Base-by-base conservation (phyloP, 2,329 filamentous ascomycete genomes). In the Cytospora piceicola region DNA sequence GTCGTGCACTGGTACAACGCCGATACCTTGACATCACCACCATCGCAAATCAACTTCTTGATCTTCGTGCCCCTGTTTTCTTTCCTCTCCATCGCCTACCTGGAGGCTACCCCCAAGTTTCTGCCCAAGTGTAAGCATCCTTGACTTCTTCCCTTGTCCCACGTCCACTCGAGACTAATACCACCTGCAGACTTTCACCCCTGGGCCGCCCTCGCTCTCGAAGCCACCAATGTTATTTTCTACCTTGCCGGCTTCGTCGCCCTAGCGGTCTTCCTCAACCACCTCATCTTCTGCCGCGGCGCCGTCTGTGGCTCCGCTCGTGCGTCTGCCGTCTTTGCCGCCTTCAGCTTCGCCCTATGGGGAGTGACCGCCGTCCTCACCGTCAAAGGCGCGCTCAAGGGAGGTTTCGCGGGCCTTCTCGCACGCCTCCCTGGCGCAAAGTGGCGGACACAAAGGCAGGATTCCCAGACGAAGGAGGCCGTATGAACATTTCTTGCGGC, bases 221-320 rank as follows among this genome's bases (percentile, higher is more conserved):
- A 88, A 70, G 71, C 77, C 39, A 63, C 79, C 70, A 88, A 87
- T 73, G 77, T 80, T 5, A 68, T 87, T 64, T 83, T 88, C 72
- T 87, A 86, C 77, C 85, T 88, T 73, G 78, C 80, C 24, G 85
- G 85, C 64, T 88, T 88, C 76, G 80, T 87, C 70, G 84, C 84
- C 12, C 79, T 88, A 24, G 78, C 83, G 53, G 80, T 84, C 68
- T 88, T 87, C 76, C 81, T 89, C 69, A 77, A 80, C 72, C 77
- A 77, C 61, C 77, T 88, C 58, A 75, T 82, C 63, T 85, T 86
- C 77, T 89, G 86, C 76, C 78, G 80, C 32, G 86, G 86, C 52
- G 78, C 77, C 46, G 83, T 88, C 30, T 89, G 87, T 77, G 78
- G 78, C 29, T 80, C 83, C 15, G 85, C 84, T 51, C 82, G 82